Conservation (phyloP, 1,139 yeast species). For the Geotrichum bryndzae region DNA sequence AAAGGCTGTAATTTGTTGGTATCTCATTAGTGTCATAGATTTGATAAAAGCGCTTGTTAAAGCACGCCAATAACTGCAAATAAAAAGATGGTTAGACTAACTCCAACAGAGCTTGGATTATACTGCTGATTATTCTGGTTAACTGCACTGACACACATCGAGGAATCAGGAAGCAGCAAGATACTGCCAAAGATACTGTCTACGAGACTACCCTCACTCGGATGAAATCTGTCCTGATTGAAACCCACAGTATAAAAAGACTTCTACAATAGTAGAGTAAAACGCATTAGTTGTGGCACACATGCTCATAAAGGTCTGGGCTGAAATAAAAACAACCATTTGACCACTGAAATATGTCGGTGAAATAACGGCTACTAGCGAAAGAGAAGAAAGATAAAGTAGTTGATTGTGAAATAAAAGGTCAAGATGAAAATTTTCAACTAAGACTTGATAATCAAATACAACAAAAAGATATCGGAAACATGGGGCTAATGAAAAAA, state of each 20-base stretch:
- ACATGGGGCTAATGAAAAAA: slow-evolving; percentile 77
- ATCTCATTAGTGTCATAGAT: slow-evolving; percentile 84
- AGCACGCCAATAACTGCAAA: slow-evolving; percentile 89
- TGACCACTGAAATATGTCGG: slow-evolving; percentile 96
- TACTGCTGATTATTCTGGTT: slow-evolving; percentile 88
- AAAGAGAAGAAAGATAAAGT: slow-evolving; percentile 56
- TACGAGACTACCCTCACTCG: slow-evolving; percentile 96
- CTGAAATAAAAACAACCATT: slow-evolving; percentile 96
- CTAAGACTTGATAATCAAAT: slow-evolving; percentile 62
- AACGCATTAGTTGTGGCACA: slow-evolving; percentile 98
- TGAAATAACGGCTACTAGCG: slow-evolving; percentile 82
- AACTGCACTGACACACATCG: slow-evolving; percentile 96
- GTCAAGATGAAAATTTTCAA: slow-evolving; percentile 45
- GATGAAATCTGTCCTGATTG: slow-evolving; percentile 72
- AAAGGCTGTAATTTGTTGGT: slow-evolving; percentile 68
- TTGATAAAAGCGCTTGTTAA: slow-evolving; percentile 85
- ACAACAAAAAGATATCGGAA: slow-evolving; percentile 76
- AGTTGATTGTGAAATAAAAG: slow-evolving; percentile 51
- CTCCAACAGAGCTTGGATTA: slow-evolving; percentile 95
- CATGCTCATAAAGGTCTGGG: slow-evolving; percentile 97
- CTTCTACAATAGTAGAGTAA: slow-evolving; percentile 92
- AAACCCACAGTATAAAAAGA: slow-evolving; percentile 91
- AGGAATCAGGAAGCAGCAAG: slow-evolving; percentile 79
- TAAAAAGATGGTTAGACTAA: slow-evolving; percentile 87
- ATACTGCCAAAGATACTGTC: slow-evolving; percentile 95